phyloP scores from a whole-genome alignment of 139 green algal genomes.

The Chlamydomonas eustigma region DNA sequence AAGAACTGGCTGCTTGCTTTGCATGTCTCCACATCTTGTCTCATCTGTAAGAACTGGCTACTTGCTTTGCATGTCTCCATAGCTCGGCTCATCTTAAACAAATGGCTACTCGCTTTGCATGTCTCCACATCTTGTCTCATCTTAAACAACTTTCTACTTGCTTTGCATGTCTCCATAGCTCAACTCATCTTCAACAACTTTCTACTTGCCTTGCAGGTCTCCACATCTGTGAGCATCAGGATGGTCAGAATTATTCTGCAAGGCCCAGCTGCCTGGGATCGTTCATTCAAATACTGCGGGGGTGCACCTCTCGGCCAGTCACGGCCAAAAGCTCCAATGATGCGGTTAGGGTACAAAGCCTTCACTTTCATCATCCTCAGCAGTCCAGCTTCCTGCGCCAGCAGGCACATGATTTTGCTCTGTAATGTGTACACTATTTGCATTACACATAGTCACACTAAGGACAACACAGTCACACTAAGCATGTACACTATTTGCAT shows the following conservation, averaged over 20 bases:
- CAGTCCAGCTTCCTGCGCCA: not conserved
- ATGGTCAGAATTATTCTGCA: not conserved
- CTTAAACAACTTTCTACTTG: too few relatives aligned
- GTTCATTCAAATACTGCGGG: not conserved
- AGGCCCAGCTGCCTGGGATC: too few relatives aligned
- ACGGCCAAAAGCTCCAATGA: not conserved
- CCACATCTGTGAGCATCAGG: not conserved
- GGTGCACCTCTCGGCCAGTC: not conserved
- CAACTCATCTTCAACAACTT: too few relatives aligned
- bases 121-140: too few relatives aligned
- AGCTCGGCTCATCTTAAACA: too few relatives aligned
- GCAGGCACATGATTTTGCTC: not conserved
- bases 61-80: too few relatives aligned
- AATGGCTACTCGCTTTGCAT: too few relatives aligned
- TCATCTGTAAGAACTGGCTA: too few relatives aligned
- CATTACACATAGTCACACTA: not conserved
- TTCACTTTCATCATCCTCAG: not conserved
- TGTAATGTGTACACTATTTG: not conserved
- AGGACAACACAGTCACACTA: too few relatives aligned
- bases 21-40: too few relatives aligned
- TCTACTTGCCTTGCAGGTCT: not conserved
- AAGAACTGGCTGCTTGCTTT: too few relatives aligned
- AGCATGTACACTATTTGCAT: not conserved
- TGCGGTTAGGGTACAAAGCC: not conserved
- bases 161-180: too few relatives aligned